phyloP scores from a whole-genome alignment of 257 asterid species.

The Solanum rostratum region DNA sequence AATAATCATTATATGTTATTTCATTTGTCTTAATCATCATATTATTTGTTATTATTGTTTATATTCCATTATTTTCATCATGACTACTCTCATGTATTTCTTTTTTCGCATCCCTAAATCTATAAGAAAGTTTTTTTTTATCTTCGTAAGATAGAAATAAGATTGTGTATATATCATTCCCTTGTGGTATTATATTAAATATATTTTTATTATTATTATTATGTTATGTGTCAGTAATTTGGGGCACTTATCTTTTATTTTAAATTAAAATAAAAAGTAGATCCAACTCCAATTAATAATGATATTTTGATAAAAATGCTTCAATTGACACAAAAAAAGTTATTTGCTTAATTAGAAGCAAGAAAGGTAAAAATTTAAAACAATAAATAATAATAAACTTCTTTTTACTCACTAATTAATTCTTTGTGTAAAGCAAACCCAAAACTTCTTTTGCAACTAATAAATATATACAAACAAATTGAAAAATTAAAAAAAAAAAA shows the following conservation, averaged over 20 bases:
- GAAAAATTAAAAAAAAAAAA: neutral
- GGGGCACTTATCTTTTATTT: neutral
- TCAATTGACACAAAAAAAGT: neutral
- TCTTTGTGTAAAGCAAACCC: neutral
- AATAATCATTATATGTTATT: neutral
- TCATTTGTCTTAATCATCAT: neutral
- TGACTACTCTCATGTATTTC: neutral
- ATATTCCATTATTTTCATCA: neutral
- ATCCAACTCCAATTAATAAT: neutral
- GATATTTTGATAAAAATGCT: neutral
- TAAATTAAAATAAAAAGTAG: neutral
- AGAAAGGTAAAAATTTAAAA: neutral
- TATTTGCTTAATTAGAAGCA: neutral
- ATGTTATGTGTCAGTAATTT: neutral
- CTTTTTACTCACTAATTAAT: neutral
- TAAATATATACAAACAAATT: neutral
- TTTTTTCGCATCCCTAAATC: too few species aligned
- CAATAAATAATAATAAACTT: neutral
- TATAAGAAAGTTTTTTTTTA: too few species aligned
- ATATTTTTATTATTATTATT: neutral
- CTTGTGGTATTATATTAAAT: neutral
- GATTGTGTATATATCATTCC: neutral
- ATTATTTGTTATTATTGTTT: neutral
- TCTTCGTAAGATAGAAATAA: neutral
- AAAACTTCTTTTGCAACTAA: neutral